Evolutionary conservation across 2,329 filamentous ascomycete genomes (phyloP), one percentile per base, ranked within the genome.

Genomic region (Colletotrichum sp.): DNA sequence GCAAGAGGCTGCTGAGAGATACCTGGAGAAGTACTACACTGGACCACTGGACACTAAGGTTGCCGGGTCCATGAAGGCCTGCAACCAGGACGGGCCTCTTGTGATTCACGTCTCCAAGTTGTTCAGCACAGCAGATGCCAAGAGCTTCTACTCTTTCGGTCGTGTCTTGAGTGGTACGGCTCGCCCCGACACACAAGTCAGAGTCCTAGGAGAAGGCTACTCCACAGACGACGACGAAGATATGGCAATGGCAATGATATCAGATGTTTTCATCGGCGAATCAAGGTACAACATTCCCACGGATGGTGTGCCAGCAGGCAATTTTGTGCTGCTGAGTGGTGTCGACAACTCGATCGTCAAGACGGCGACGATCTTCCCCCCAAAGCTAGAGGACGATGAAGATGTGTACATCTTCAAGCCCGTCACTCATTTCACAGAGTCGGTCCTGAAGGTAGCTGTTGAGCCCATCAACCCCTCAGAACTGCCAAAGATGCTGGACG

Each of bases 261-360:
- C 92, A 3, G 93, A 96, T 78, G 96, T 97, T 15, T 98, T 95
- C 88, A 96, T 99, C 79, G 94, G 94, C 9, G 95, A 99, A 85
- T 96, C 96, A 29, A 90, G 96, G 82, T 99, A 99, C 86, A 98
- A 96, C 79, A 94, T 99, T 63, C 93, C 95, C 4, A 96, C 95
- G 0, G 95, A 96, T 79, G 97, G 97, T 66, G 93, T 99, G 30
- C 97, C 97, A 8, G 97, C 97, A 1, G 97, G 97, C 59, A 98
- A 98, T 82, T 95, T 95, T 89, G 96, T 98, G 16, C 88, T 99
- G n/a, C 89, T 99, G 19, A 93, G 95, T 71, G 97, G 96, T 16
- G 93, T 99, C 32, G 96, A 99, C 87, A 99, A 99, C 84, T 98
- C 96, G 6, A 99, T 99, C 80, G 95, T 99, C 86, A 99, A 99